Evolutionary conservation across 1,139 yeast genomes (phyloP), one percentile per base, ranked within the genome.

Genomic region (Suzukiozyma palmioleophila): DNA sequence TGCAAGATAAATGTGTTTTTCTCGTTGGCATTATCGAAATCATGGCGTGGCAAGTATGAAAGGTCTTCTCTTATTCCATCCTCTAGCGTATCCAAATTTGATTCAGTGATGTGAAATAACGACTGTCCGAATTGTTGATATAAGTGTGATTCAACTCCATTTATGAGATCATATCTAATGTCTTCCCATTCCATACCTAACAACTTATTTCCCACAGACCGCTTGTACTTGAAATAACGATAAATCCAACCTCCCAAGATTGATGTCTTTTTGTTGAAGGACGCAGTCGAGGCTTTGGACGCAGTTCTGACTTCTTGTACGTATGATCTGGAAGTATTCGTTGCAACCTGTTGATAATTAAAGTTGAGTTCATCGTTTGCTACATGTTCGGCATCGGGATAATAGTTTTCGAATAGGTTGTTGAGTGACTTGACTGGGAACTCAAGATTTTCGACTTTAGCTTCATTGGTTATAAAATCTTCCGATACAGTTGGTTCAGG

Each of bases 161-260:
- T 57, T 3, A 62, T 47, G 33, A 69, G 49, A 33, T 71, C 77
- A 39, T 63, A 59, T 28, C 75, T 53, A 32, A 70, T 62, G 39
- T 66, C 72, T 43, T 71, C 75, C 75, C 75, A 71, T 51, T 69
- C 75, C 50, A 71, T 64, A 1, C 67, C 73, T 24, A 69, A 43
- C 15, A 69, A 50, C 24, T 69, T 69, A 50, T 65, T 66, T 2
- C 63, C 62, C n/a, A 60, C 54, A 3, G 65, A 53, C 44, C 66
- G 68, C 40, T 66, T 69, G 44, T 67, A 67, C 40, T 60, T 67
- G 52, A 71, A 70, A 48, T 60, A 68, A 32, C 61, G 58, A 44
- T 53, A 50, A 18, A 69, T 50, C 71, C 73, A 64, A 24, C 55
- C 57, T 2, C 58, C 59, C 37, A 66, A 52, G 15, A 55, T 49